Base-by-base conservation (phyloP, 2,329 filamentous ascomycete species). In the Trichoderma arundinaceum region DNA sequence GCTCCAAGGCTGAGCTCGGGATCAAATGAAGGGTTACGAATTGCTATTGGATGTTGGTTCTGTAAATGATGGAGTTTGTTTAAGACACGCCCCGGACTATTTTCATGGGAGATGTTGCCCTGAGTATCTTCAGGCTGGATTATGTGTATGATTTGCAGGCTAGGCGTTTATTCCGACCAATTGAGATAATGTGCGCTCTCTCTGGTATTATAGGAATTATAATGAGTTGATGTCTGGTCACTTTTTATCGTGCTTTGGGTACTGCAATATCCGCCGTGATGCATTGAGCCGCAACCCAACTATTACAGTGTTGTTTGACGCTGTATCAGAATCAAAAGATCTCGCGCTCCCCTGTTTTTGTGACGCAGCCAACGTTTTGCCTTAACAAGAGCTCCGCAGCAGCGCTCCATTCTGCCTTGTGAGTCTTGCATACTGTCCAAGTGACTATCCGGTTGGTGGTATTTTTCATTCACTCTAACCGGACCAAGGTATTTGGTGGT, bases 81-180 rank as follows among this genome's bases (percentile, higher is more conserved):
- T 67, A 48, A 70, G 69, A 67, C 69, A 70, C 67, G 68, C 69
- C 56, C 66, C 70, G 70, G 71, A 71, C 74, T 70, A 71, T 72
- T 73, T 72, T 72, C 67, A 69, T 69, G 69, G 69, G 72, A 73
- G 69, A 65, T 43, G 60, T 19, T 28, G 38, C 43, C 17, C 12
- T 51, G 62, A 32, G 44, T 39, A 17, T 62, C 53, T 54, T 59
- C 48, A 52, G 60, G 49, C 49, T 56, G 64, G 61, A 35, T 66
- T 69, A 64, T 79, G 61, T 81, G 78, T 83, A 81, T 80, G 78
- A 80, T 67, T 78, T 76, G 79, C 76, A 75, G 74, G 77, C 74
- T 73, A 74, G 77, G 79, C 79, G 79, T 81, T 82, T 75, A 71
- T 74, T 72, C 76, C 77, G 73, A 79, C 75, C 81, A 81, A 82